Percentiles rank a stretch among this genome's conserved stretches.
Evolutionary conservation across 1,284 basidiomycete genomes (phyloP).

Genomic region (Amylostereum areolatum): DNA sequence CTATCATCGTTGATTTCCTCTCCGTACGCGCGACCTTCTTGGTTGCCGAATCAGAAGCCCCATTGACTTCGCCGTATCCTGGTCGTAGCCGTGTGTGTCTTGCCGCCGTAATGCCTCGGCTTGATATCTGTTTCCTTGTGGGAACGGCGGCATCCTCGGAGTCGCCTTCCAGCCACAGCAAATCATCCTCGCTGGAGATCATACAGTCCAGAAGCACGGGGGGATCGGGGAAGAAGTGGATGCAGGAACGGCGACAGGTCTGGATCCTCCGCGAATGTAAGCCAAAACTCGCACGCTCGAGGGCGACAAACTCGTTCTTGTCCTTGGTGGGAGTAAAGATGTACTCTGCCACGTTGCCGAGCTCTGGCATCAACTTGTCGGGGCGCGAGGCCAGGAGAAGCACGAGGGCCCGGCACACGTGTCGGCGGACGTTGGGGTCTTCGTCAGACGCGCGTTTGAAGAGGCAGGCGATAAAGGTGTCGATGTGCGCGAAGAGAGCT

Average conservation of each 20-base stretch:
- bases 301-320: no score
- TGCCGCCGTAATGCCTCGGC: constrained; percentile 85
- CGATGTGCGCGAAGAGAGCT: constrained; percentile 88
- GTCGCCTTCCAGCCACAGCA: constrained; percentile 94
- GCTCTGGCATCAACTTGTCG: constrained; percentile 95
- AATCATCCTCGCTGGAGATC: constrained; percentile 94
- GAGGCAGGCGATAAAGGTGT: constrained; percentile 86
- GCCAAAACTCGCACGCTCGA: constrained; percentile 99
- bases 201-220: constrained; percentile 97
- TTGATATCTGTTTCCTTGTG: constrained; percentile 93
- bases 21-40: constrained; percentile 59
- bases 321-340: constrained; percentile 99
- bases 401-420: constrained; percentile 97
- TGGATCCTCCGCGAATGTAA: constrained; percentile 95
- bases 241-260: constrained; percentile 79
- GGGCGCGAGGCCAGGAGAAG: constrained; percentile 88
- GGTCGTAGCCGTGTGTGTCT: constrained; percentile 81
- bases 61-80: constrained; percentile 43
- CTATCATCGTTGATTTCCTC: constrained; percentile 57
- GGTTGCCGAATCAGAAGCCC: constrained; percentile 32
- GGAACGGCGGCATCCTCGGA: constrained; percentile 87
- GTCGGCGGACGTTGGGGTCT: constrained; percentile 86
- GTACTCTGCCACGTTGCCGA: constrained; percentile 94
- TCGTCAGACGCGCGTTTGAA: constrained; percentile 95
- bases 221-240: constrained; percentile 79